These are phyloP conservation scores for Neospermospora avenae DNA, from an alignment of 2,329 filamentous ascomycete species.

Conservation along the genomic window DNA sequence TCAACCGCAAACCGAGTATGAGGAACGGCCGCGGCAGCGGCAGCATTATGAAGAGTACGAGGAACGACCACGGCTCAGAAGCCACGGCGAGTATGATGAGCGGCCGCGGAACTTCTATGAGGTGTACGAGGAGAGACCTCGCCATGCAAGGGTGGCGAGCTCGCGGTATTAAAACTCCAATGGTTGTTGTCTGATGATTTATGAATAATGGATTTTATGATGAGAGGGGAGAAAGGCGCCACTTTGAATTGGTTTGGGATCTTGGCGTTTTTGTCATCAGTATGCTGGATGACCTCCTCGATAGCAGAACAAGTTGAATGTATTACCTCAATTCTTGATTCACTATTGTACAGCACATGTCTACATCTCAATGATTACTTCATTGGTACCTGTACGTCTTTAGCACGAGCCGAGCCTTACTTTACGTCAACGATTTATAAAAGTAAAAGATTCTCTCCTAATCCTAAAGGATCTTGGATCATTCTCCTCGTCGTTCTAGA, in stretches of 20 bases:
- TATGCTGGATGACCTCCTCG: too few species aligned
- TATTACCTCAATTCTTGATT: too few species aligned
- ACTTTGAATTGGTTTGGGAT: neutral
- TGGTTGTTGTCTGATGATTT: neutral
- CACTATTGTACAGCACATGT: too few species aligned
- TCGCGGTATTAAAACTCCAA: conserved; percentile 6
- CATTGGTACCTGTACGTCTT: too few species aligned
- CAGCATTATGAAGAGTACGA: neutral
- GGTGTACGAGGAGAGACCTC: conserved; percentile 4
- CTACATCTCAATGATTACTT: too few species aligned
- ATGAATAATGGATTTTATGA: neutral
- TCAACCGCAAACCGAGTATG: neutral
- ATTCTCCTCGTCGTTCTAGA: neutral
- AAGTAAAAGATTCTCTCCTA: too few species aligned
- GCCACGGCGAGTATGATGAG: conserved; percentile 1
- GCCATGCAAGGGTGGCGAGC: conserved; percentile 1
- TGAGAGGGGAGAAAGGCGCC: neutral
- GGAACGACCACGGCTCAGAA: neutral
- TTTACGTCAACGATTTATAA: too few species aligned
- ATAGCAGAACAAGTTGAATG: too few species aligned
- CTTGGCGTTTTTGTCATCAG: neutral
- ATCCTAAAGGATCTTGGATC: too few species aligned
- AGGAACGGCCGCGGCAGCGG: neutral
- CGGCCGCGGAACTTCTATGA: too few species aligned
- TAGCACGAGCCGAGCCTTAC: too few species aligned